Percentiles rank a stretch among this genome's conserved stretches.
Evolutionary conservation across 2,329 filamentous ascomycete genomes (phyloP).

Genomic region (Cytospora piceae): DNA sequence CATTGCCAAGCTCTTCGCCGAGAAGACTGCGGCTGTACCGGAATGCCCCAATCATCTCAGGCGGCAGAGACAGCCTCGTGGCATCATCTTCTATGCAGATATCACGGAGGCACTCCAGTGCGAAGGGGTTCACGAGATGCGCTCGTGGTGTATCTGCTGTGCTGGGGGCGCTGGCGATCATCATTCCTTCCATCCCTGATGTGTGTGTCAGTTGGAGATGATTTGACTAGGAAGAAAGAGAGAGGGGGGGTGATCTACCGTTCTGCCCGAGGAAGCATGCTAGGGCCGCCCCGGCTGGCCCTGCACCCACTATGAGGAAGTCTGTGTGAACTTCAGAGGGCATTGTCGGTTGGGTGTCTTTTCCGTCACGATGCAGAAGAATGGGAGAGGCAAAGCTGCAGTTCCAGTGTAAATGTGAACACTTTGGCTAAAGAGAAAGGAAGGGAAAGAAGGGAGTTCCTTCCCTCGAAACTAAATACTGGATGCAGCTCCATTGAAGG

Average conservation of each 20-base stretch:
- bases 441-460: too few species aligned
- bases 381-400: too few species aligned
- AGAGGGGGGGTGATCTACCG: not conserved
- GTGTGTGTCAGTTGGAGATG: not conserved
- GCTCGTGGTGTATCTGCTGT: slow-evolving; percentile 27
- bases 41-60: slow-evolving; percentile 42
- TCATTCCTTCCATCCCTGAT: slow-evolving; percentile 22
- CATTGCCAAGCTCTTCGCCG: slow-evolving; percentile 44
- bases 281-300: slow-evolving; percentile 24
- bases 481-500: too few species aligned
- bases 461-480: too few species aligned
- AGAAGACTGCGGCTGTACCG: slow-evolving; percentile 44
- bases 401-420: too few species aligned
- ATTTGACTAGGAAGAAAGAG: not conserved
- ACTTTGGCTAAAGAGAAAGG: too few species aligned
- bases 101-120: slow-evolving; percentile 44
- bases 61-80: slow-evolving; percentile 36
- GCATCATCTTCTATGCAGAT: slow-evolving; percentile 42
- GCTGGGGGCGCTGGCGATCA: slow-evolving; percentile 16
- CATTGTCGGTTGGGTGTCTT: too few species aligned
- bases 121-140: slow-evolving; percentile 27
- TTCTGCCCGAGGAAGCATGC: slow-evolving; percentile 28
- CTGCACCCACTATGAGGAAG: slow-evolving; percentile 26
- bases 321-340: slow-evolving; percentile 24
- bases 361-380: too few species aligned